Base-by-base conservation (phyloP, 257 asterid species). In the Asclepias syriaca region DNA sequence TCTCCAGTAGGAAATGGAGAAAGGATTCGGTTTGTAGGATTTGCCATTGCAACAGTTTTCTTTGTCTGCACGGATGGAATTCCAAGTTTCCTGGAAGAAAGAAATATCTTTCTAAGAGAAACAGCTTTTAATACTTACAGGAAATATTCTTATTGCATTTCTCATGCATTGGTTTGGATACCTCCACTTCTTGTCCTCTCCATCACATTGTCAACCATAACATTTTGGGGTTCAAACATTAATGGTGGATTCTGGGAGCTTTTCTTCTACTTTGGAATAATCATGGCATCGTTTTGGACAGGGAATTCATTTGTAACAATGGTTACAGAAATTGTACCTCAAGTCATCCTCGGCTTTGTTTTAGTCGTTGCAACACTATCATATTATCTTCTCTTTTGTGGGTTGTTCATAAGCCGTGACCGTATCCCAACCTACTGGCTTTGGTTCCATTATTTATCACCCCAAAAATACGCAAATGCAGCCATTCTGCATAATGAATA, bases 41-140 rank as follows among this genome's bases (percentile, higher is more conserved):
- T 87, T 71, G 92, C 96, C 2, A 86, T 91, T 89, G 83, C 97
- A 1, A 87, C 97, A 0, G 86, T 87, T 6, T 91, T 91, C 87
- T 91, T 87, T 84, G 89, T 91, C 3, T 91, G 97, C 29, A 96
- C 97, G 0, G 97, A 91, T 59, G 94, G 94, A 9, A 56, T 91
- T 39, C 92, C 96, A 0, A 89, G 87, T 3, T 91, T 91, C 67
- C 84, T 89, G 27, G 90, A 91, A 19, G 97, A 89, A 55, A 70
- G 96, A 74, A 87, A 85, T 77, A 86, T 91, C 49, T 91, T 89
- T 80, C 85, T 89, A 90, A 76, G 97, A 54, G 97, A 91, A 7
- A 89, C 97, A 0, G 87, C 93, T 5, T 75, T 86, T 77, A 91
- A 91, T 61, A 91, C 93, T 0, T 91, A 89, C 74, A 51, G 97